Percentiles rank a stretch among this genome's conserved stretches.
phyloP scores from a whole-genome alignment of 495 filamentous ascomycete genomes.

The Apiosordaria backusii region DNA sequence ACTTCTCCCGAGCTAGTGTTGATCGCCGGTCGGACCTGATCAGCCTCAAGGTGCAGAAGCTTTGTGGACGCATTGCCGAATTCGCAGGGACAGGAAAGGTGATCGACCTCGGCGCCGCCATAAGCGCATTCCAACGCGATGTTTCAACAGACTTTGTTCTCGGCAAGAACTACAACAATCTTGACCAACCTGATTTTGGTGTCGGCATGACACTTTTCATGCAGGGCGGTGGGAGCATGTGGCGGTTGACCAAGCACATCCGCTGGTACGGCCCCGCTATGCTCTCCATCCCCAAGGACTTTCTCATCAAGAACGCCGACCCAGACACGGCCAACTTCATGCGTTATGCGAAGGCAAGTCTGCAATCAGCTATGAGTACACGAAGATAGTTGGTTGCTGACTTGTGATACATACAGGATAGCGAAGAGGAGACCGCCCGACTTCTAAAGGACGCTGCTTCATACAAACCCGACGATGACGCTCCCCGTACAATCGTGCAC shows the following conservation, averaged over 20 bases:
- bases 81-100: conserved; percentile 5
- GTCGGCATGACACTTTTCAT: conserved; percentile 14
- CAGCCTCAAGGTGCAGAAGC: conserved; percentile 25
- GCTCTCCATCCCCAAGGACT: conserved; percentile 23
- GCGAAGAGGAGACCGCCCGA: conserved; percentile 17
- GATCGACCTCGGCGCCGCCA: conserved; percentile 33
- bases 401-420: conserved; percentile 5
- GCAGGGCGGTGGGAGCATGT: conserved; percentile 21
- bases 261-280: conserved; percentile 27
- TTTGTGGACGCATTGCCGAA: conserved; percentile 24
- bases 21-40: conserved; percentile 20
- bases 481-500: conserved; percentile 25
- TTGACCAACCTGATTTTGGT: conserved; percentile 31
- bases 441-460: conserved; percentile 16
- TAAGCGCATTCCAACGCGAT: conserved; percentile 29
- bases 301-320: conserved; percentile 24
- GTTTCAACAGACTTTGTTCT: conserved; percentile 29
- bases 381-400: neutral
- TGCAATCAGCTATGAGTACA: neutral
- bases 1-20: conserved; percentile 31
- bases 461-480: conserved; percentile 16
- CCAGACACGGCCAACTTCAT: conserved; percentile 24
- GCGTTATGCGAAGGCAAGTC: conserved; percentile 22
- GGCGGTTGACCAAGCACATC: conserved; percentile 31
- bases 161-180: conserved; percentile 26